Conservation (phyloP, 2,329 filamentous ascomycete species). For the Neonectria neomacrospora region DNA sequence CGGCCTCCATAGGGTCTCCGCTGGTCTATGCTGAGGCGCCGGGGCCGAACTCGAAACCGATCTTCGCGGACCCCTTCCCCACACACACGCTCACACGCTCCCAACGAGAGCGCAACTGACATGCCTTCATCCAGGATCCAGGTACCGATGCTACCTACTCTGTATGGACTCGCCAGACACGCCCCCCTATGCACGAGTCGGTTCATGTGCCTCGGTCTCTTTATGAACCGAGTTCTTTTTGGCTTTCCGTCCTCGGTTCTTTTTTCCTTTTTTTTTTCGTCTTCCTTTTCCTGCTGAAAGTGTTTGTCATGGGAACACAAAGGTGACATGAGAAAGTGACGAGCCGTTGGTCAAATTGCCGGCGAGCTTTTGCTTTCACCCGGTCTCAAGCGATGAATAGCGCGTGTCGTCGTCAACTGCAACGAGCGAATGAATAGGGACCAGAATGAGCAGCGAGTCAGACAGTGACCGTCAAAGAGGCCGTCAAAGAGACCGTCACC, state of each 20-base stretch:
- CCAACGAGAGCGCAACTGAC: neutral
- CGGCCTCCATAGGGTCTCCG: slow-evolving; percentile 18
- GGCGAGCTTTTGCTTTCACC: neutral
- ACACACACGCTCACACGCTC: neutral
- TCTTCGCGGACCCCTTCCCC: slow-evolving; percentile 24
- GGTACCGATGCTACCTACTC: neutral
- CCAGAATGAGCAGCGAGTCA: neutral
- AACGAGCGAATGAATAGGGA: slow-evolving; percentile 16
- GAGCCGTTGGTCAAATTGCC: slow-evolving; percentile 8
- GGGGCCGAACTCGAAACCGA: slow-evolving; percentile 25
- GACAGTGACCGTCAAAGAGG: slow-evolving; percentile 20
- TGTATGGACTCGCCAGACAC: slow-evolving; percentile 14
- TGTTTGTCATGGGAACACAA: slow-evolving; percentile 10
- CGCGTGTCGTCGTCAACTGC: slow-evolving; percentile 13
- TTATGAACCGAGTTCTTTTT: neutral
- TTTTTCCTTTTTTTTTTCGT: slow-evolving; percentile 1
- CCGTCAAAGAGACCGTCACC: neutral
- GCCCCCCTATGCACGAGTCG: slow-evolving; percentile 9
- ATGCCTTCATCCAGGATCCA: slow-evolving; percentile 6
- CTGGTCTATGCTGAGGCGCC: slow-evolving; percentile 18
- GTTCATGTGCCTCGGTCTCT: slow-evolving; percentile 7
- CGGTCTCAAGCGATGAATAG: slow-evolving; percentile 17
- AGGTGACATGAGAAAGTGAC: slow-evolving; percentile 1
- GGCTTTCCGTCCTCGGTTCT: neutral
- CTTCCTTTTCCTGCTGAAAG: neutral